Evolutionary conservation across 2,329 filamentous ascomycete genomes (phyloP), one percentile per base, ranked within the genome.

Genomic region (Bipolaris gigantea): DNA sequence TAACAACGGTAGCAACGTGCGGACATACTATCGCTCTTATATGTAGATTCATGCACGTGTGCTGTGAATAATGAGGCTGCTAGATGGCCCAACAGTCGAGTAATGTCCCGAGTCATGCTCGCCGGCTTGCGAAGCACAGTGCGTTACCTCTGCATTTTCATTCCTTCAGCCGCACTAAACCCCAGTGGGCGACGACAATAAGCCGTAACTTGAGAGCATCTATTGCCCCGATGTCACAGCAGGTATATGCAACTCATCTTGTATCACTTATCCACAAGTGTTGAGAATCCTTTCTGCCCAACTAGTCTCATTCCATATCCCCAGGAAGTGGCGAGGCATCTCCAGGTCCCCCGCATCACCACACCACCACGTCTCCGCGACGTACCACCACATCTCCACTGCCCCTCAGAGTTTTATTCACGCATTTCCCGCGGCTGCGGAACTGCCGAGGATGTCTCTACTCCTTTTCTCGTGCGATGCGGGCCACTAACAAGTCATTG

Each of bases 381-480:
- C 33, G 40, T 43, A 52, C n/a, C 32, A 19, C 40, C 43, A 27
- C 51, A 50, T 30, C 46, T 41, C 50, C 41, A 30, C 51, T 44
- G 35, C 45, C 39, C 39, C 45, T 53, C 45, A 40, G 41, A 32
- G 32, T 39, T 49, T 53, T 50, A 35, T 50, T 45, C 50, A 19
- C 36, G 27, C 36, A 52, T 35, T 45, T 46, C 32, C 51, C 50
- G 38, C 51, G 52, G 27, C 30, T 41, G 25, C 21, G 40, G 47
- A 50, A 54, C 52, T 54, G 47, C 47, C 52, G 52, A 54, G 27
- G 50, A 36, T 50, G 23, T 38, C 4, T 38, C 40, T 39, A 34
- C 43, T 44, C 33, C 30, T 23, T 51, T 42, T 51, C 48, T 50
- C 10, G 42, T 42, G 36, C 52, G 48, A 36, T 44, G 48, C 48